Evolutionary conservation across 805 yeast species (phyloP), one percentile per base, ranked within the genome.

Genomic region (Nakazawaea ernobii): DNA sequence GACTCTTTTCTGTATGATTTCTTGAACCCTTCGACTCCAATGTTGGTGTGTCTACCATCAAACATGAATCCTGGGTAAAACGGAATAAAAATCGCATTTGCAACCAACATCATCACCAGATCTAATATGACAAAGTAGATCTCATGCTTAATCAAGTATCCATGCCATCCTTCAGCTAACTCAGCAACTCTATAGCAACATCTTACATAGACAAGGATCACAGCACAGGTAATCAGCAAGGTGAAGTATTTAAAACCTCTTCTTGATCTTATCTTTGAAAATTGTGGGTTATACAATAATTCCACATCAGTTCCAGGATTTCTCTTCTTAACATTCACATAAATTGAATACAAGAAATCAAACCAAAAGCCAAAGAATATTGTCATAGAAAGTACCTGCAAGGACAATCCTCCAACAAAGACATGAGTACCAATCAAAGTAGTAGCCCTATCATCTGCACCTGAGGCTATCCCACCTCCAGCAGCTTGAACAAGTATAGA

Each of bases 341-440:
- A 70, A 27, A 75, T 63, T 35, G 67, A 63, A 56, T 57, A 66
- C 24, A 74, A 54, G 60, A 85, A 78, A 44, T 69, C 66, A 33
- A 62, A 57, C 68, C 77, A 74, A 9, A 84, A 62, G 7, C 65
- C 15, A 32, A 81, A 62, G 62, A 86, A 90, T 1, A 80, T 46
- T 2, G 74, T 55, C 84, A 89, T 84, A 5, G 87, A 74, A 5
- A 75, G 62, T 6, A 86, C 91, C 65, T 90, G 96, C 57, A 84
- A 72, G 0, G 82, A 84, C 43, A 90, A 70, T 7, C 96, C 96
- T 2, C 76, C 91, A 39, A 87, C 76, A 83, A 89, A 85, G 41
- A 84, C 61, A 59, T 80, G 71, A 2, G 85, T 72, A n/a, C 92
- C 92, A 2, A 46, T 43, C 0, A 57, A 50, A 1, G 77, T 58